Evolutionary conservation across 306 rosid species (phyloP), one percentile per base, ranked within the genome.

Genomic region (Canavalia ensiformis): DNA sequence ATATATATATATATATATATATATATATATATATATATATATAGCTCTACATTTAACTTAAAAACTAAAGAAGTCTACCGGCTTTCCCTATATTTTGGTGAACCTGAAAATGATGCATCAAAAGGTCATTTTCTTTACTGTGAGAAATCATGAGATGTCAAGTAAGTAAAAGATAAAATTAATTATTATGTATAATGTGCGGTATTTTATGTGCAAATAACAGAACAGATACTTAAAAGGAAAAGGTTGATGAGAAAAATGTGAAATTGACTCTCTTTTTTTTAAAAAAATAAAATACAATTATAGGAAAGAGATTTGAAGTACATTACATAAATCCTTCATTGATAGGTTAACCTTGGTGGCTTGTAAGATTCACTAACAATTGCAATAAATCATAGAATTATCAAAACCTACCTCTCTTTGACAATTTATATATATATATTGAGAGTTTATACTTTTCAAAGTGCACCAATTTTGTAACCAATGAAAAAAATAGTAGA

Each of bases 1-100:
- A 18, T 18, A 18, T 18, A 18, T 18, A 18, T 18, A 18, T 18
- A 18, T 18, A 18, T 18, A 18, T 18, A 18, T 18, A 18, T 18
- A 18, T 18, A 18, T 18, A 18, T 18, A 18, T 18, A 18, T 18
- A 18, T 18, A 18, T 18, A 18, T 18, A 18, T 18, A 18, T 18
- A 18, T 18, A 18, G 25, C 25, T 18, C 25, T 18, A 18, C 41
- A 45, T 54, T 33, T 12, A 31, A 42, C 33, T 41, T 4, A 46
- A 18, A 70, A 52, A 64, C 7, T 72, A 54, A 45, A 51, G 8
- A 4, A 46, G 41, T 28, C n/a, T 46, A 42, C 39, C 8, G 29
- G 4, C 35, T 81, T 62, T 72, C 49, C 54, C 58, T 46, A 49
- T 46, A 49, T 52, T 35, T 85, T 81, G 33, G 65, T 29, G 64